Percentiles rank a stretch among this genome's conserved stretches.
These are phyloP conservation scores for Penicillium fimorum DNA, from an alignment of 495 filamentous ascomycete genomes.

Conservation along the genomic window DNA sequence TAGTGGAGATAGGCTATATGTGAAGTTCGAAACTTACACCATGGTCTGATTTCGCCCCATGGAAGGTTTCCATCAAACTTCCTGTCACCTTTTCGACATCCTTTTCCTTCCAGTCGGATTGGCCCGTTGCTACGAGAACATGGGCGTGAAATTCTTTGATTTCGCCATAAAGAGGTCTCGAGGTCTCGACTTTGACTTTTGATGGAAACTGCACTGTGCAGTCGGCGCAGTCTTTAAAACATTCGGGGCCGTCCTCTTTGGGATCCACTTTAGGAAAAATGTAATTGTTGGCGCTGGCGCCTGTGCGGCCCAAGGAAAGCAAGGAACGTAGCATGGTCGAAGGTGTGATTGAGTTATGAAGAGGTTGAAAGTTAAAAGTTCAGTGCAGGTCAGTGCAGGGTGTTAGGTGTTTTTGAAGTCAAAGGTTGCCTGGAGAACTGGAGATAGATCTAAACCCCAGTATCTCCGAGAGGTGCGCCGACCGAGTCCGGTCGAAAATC, in stretches of 20 bases:
- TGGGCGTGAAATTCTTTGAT: conserved; percentile 85
- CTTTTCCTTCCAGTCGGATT: conserved; percentile 86
- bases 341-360: neutral
- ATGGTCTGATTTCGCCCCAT: conserved; percentile 60
- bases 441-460: conserved; percentile 5
- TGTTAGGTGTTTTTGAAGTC: neutral
- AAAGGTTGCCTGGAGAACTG: neutral
- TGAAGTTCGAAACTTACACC: conserved; percentile 54
- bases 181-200: conserved; percentile 69
- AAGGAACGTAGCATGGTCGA: conserved; percentile 40
- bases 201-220: conserved; percentile 75
- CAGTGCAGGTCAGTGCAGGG: too few species aligned
- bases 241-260: conserved; percentile 76
- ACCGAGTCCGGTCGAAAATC: conserved; percentile 2
- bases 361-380: neutral
- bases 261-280: conserved; percentile 59
- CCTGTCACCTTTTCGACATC: conserved; percentile 77
- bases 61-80: conserved; percentile 88
- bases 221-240: conserved; percentile 77
- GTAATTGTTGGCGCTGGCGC: conserved; percentile 27
- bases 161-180: conserved; percentile 73
- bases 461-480: conserved; percentile 16
- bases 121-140: conserved; percentile 86
- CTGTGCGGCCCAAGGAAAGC: conserved; percentile 30
- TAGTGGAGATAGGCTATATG: neutral